Evolutionary conservation across 2,329 filamentous ascomycete species (phyloP), one percentile per base, ranked within the genome.

Genomic region (Fusarium nematophilum): DNA sequence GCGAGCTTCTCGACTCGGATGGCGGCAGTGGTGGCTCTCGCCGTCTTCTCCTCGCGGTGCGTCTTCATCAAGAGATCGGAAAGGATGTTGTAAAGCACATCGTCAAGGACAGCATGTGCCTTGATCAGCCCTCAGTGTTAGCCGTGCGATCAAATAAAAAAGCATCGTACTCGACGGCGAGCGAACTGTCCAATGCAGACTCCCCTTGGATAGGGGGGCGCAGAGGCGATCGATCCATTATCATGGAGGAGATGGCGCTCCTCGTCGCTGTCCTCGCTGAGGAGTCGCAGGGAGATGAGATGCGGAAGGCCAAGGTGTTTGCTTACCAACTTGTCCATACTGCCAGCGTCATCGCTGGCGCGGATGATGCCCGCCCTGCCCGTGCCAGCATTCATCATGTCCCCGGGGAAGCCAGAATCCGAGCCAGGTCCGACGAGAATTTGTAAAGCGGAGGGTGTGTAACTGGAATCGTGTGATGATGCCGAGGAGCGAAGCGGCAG

Each of bases 1-100:
- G 83, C 84, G 62, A 86, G 74, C 69, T 88, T 87, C 74, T 89
- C 86, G 69, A 88, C 83, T 40, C 81, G 79, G 65, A 89, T 88
- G 62, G 86, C 82, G 67, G 89, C 83, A 57, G 89, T 83, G 62
- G 84, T 77, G 66, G 87, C 86, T 72, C 89, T 86, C 47, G 91
- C 86, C 62, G 87, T 85, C 79, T 93, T 93, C 77, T 94, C 91
- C 65, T 90, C 85, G 64, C 89, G 89, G 73, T 94, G 91, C 33
- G 86, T 87, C 73, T 90, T 86, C 69, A 92, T 82, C 62, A 92
- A 81, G 45, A 92, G 81, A 72, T 91, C 89, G 74, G 90, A 88
- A 65, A 93, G 83, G 69, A 93, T 84, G 74, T 91, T 93, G 78
- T 90, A 87, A 59, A 94, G 79, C 51, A 89, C 77, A 70, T 93